These are phyloP conservation scores for Trichoderma aggressivum DNA, from an alignment of 2,329 filamentous ascomycete genomes.

Conservation along the genomic window DNA sequence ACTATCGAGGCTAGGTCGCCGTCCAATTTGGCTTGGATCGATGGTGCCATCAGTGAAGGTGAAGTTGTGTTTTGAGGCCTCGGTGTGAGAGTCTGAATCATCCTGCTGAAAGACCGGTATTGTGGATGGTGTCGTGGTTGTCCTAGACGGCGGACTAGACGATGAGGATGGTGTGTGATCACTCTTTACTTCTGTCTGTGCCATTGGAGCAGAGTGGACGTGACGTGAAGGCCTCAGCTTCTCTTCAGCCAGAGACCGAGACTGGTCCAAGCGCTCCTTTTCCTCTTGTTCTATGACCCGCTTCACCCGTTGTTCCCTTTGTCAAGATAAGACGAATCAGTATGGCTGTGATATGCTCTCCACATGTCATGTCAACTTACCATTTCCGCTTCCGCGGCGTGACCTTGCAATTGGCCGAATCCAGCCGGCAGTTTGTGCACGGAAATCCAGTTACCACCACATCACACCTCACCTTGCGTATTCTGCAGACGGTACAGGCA, in stretches of 20 bases:
- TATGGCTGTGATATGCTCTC: not conserved
- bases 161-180: not conserved
- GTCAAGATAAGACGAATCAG: not conserved
- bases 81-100: not conserved
- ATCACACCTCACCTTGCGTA: conserved; percentile 22
- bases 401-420: conserved; percentile 16
- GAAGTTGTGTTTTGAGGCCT: not conserved
- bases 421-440: conserved; percentile 21
- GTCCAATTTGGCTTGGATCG: not conserved
- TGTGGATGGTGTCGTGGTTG: not conserved
- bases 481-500: conserved; percentile 9
- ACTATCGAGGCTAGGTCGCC: not conserved
- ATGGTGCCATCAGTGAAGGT: not conserved
- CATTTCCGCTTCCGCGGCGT: conserved; percentile 6
- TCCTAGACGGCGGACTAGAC: not conserved
- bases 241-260: not conserved
- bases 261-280: not conserved
- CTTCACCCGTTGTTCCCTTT: conserved; percentile 14
- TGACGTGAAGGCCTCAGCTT: not conserved
- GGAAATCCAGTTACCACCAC: conserved; percentile 18
- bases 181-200: not conserved
- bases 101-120: not conserved
- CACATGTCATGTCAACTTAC: not conserved
- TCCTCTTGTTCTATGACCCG: conserved; percentile 6
- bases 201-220: not conserved